These are phyloP conservation scores for Rhizophlyctis rosea DNA, from an alignment of 192 early-diverging fungal species.

Conservation along the genomic window DNA sequence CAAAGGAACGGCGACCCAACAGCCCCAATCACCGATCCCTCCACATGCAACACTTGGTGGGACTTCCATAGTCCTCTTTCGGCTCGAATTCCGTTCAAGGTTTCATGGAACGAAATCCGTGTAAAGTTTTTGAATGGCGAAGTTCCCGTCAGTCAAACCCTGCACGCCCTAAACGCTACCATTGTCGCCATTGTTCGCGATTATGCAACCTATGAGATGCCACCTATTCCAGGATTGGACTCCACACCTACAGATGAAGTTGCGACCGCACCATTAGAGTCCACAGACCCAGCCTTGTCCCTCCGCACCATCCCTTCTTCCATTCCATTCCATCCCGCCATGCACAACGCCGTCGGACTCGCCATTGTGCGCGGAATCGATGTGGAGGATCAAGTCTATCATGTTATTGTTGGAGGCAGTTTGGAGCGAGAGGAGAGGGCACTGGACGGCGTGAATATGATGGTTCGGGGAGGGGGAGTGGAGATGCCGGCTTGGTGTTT, in stretches of 20 bases:
- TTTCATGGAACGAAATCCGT: slow-evolving; percentile 19
- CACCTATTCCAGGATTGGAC: too few species aligned
- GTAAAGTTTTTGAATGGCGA: slow-evolving; percentile 53
- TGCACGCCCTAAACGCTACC: slow-evolving; percentile 81
- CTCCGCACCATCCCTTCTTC: slow-evolving; percentile 32
- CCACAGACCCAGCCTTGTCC: neutral
- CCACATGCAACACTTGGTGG: slow-evolving; percentile 13
- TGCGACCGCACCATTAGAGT: too few species aligned
- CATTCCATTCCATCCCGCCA: slow-evolving; percentile 25
- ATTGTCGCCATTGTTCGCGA: slow-evolving; percentile 74
- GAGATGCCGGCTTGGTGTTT: slow-evolving; percentile 29
- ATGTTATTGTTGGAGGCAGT: too few species aligned
- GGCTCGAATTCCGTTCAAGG: slow-evolving; percentile 27
- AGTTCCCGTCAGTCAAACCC: slow-evolving; percentile 72
- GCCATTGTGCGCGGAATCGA: slow-evolving; percentile 48
- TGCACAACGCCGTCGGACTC: slow-evolving; percentile 38
- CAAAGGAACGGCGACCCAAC: slow-evolving; percentile 15
- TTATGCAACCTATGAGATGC: slow-evolving; percentile 17
- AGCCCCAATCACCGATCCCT: neutral
- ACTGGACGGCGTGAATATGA: slow-evolving; percentile 44
- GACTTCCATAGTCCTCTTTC: slow-evolving; percentile 26
- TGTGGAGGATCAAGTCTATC: slow-evolving; percentile 23
- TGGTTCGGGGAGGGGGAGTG: slow-evolving; percentile 28
- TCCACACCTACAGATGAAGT: too few species aligned
- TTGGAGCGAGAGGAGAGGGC: too few species aligned